Percentiles rank a stretch among this genome's conserved stretches.
phyloP scores from a whole-genome alignment of 2,329 filamentous ascomycete genomes.

The Colletotrichum sublineola region DNA sequence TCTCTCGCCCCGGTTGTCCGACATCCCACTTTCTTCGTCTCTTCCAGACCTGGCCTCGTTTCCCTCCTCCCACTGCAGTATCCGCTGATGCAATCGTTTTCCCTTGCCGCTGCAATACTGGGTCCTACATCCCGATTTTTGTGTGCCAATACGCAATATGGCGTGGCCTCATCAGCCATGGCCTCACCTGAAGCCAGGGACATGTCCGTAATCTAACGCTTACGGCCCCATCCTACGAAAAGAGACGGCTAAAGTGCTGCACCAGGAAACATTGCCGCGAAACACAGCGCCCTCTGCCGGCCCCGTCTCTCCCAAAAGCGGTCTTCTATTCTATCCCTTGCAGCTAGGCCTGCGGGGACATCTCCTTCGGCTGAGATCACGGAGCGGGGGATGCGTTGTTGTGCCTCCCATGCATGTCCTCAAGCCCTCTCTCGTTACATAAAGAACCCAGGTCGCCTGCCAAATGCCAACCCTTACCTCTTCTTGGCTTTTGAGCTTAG shows the following conservation, averaged over 20 bases:
- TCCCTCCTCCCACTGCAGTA: slow-evolving; percentile 9
- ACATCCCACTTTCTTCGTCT: neutral
- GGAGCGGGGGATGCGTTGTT: slow-evolving; percentile 22
- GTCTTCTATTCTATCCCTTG: slow-evolving; percentile 40
- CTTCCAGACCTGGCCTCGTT: slow-evolving; percentile 11
- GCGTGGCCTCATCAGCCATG: slow-evolving; percentile 32
- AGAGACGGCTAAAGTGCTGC: slow-evolving; percentile 8
- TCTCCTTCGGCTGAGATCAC: slow-evolving; percentile 16
- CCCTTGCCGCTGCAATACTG: slow-evolving; percentile 30
- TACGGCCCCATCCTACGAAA: slow-evolving; percentile 10
- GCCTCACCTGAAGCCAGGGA: slow-evolving; percentile 42
- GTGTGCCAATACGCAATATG: slow-evolving; percentile 13
- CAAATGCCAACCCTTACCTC: neutral
- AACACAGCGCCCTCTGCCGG: slow-evolving; percentile 20
- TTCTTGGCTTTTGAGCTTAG: slow-evolving; percentile 35
- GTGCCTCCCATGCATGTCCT: slow-evolving; percentile 23
- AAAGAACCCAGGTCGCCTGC: slow-evolving; percentile 21
- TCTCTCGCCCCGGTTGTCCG: slow-evolving; percentile 6
- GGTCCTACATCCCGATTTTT: slow-evolving; percentile 10
- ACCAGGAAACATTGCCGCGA: slow-evolving; percentile 33
- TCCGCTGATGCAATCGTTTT: neutral
- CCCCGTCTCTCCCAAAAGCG: slow-evolving; percentile 19
- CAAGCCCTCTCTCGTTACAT: slow-evolving; percentile 20
- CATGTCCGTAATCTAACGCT: slow-evolving; percentile 34
- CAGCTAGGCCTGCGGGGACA: slow-evolving; percentile 37